A percentile compares a stretch with the other conserved stretches of the same genome.
Evolutionary conservation across 192 early-diverging fungal genomes (phyloP).

Genomic region (Rhizophagus sp.): DNA sequence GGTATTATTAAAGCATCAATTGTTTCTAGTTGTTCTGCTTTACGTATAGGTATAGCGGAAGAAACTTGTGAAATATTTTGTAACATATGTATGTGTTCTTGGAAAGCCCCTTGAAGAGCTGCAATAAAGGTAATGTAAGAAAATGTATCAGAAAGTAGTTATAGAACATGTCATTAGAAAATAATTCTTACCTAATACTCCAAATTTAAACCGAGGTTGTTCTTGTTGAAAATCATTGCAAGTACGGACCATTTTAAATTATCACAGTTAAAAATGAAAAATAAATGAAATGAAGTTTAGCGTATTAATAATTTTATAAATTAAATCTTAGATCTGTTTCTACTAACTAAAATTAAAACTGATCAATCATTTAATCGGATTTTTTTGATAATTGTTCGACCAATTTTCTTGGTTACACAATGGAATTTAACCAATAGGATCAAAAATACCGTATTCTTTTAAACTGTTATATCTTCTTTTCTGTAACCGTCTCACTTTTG

Average conservation of each 20-base stretch:
- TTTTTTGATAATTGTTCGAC: not conserved
- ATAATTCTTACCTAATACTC: not conserved
- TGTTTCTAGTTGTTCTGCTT: constrained; percentile 62
- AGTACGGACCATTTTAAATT: not conserved
- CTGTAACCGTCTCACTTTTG: too few species aligned
- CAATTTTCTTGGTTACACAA: not conserved
- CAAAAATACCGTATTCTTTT: not conserved
- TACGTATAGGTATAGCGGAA: constrained; percentile 65
- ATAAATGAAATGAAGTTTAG: not conserved
- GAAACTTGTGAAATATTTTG: constrained; percentile 63
- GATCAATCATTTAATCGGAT: not conserved
- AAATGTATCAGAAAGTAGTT: too few species aligned
- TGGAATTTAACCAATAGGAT: not conserved
- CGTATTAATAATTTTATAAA: too few species aligned
- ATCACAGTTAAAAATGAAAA: not conserved
- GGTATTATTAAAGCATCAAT: constrained; percentile 93
- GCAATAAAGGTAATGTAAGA: not conserved
- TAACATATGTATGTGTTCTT: constrained; percentile 87
- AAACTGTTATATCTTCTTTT: not conserved
- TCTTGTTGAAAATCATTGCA: not conserved
- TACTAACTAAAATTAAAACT: not conserved
- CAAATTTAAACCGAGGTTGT: not conserved
- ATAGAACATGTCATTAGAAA: not conserved
- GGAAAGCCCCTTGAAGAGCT: constrained; percentile 97
- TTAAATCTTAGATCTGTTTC: too few species aligned